phyloP scores from a whole-genome alignment of 192 early-diverging fungal genomes.

The Linnemannia zychae region DNA sequence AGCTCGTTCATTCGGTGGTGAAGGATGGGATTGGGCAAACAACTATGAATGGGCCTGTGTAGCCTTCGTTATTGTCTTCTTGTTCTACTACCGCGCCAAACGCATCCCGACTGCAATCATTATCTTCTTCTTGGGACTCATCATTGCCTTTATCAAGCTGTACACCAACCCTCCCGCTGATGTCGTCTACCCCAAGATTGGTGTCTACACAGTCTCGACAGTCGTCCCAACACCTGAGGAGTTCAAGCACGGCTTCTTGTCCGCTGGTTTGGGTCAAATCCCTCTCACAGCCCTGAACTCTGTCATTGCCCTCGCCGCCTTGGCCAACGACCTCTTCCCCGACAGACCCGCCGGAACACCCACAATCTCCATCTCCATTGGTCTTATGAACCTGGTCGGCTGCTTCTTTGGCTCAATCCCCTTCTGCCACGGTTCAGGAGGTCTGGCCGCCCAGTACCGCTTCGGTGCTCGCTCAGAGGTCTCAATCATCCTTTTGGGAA shows the following conservation, averaged over 20 bases:
- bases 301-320: constrained; percentile 80
- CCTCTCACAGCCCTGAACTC: constrained; percentile 91
- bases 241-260: constrained; percentile 80
- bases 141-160: constrained; percentile 73
- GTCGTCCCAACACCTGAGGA: constrained; percentile 75
- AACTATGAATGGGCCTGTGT: constrained; percentile 81
- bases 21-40: constrained; percentile 74
- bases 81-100: constrained; percentile 72
- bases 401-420: constrained; percentile 87
- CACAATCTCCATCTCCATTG: constrained; percentile 74
- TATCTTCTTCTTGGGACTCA: constrained; percentile 78
- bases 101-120: constrained; percentile 78
- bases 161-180: constrained; percentile 54
- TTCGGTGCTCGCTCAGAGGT: constrained; percentile 91
- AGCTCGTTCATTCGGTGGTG: constrained; percentile 67
- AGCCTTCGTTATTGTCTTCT: constrained; percentile 76
- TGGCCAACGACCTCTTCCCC: constrained; percentile 90
- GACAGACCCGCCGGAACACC: constrained; percentile 66
- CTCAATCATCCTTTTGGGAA: constrained; percentile 83
- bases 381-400: constrained; percentile 85
- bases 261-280: constrained; percentile 88
- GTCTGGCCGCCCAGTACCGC: constrained; percentile 94
- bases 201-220: constrained; percentile 66
- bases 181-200: constrained; percentile 61
- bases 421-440: constrained; percentile 88